phyloP scores from a whole-genome alignment of 31 red algal genomes.

The Odonthalia washingtoniensis region DNA sequence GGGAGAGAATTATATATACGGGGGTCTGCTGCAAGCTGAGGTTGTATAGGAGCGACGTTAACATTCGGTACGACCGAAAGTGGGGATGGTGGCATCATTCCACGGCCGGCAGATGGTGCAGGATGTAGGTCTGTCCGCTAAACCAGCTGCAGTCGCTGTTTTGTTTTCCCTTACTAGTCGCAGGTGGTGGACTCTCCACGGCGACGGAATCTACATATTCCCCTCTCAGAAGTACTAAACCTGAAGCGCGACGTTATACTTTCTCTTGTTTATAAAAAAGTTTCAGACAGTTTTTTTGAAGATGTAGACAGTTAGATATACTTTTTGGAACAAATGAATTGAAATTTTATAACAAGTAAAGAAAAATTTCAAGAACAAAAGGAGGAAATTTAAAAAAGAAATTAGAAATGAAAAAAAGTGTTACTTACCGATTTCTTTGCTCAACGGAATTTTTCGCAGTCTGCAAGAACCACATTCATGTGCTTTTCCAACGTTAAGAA shows the following conservation, averaged over 20 bases:
- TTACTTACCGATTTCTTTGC: constrained; percentile 67
- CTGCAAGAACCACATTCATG: constrained; percentile 93
- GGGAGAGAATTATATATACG: no score
- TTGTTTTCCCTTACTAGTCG: not conserved
- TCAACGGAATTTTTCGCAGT: constrained; percentile 82
- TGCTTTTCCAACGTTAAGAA: constrained; percentile 98
- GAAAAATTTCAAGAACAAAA: no score
- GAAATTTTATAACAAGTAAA: no score
- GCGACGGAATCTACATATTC: no score
- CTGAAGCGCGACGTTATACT: not conserved
- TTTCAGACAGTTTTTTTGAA: no score
- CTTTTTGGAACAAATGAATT: no score
- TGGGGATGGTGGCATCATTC: constrained; percentile 40
- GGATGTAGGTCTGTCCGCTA: not conserved
- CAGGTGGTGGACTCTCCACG: no score
- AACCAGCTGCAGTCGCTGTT: not conserved
- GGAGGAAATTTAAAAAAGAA: no score
- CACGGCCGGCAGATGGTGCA: constrained; percentile 38
- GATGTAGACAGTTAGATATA: no score
- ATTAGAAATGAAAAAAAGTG: not conserved
- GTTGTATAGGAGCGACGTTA: no score
- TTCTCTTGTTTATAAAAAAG: not conserved
- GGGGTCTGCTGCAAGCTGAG: no score
- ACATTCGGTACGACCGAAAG: no score
- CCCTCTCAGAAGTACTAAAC: not conserved